phyloP scores from a whole-genome alignment of 345 rosid species.

The Citrus medica region DNA sequence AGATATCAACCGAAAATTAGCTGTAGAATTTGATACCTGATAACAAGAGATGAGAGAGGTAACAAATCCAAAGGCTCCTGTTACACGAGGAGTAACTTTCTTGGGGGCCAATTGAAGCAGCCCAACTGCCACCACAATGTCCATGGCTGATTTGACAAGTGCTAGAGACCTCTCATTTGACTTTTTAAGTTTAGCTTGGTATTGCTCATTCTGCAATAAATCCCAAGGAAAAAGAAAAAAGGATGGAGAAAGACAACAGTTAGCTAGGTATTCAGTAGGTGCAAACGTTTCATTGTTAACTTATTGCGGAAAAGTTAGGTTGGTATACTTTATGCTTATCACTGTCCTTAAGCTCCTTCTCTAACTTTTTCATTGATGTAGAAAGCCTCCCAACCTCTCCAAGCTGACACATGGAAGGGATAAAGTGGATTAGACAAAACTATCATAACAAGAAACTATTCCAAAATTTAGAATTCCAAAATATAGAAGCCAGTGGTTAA shows the following conservation, averaged over 20 bases:
- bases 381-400: slow-evolving; percentile 91
- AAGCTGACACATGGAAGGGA: slow-evolving; percentile 36
- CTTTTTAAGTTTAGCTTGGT: slow-evolving; percentile 64
- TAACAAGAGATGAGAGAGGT: slow-evolving; percentile 90
- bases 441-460: not conserved
- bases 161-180: slow-evolving; percentile 85
- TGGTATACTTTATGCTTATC: slow-evolving; percentile 59
- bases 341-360: slow-evolving; percentile 62
- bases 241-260: not conserved
- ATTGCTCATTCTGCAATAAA: slow-evolving; percentile 61
- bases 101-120: slow-evolving; percentile 86
- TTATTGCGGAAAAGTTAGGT: not conserved
- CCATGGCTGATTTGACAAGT: slow-evolving; percentile 78
- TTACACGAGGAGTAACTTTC: slow-evolving; percentile 85
- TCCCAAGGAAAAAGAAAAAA: not conserved
- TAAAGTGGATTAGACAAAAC: not conserved
- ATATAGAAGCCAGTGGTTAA: not conserved
- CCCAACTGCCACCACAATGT: slow-evolving; percentile 81
- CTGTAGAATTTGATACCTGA: slow-evolving; percentile 50
- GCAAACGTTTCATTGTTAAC: not conserved
- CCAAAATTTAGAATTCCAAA: not conserved
- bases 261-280: not conserved
- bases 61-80: slow-evolving; percentile 81
- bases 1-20: not conserved
- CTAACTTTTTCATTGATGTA: slow-evolving; percentile 71